These are phyloP conservation scores for Colletotrichum viniferum DNA, from an alignment of 2,329 filamentous ascomycete genomes.

Conservation along the genomic window DNA sequence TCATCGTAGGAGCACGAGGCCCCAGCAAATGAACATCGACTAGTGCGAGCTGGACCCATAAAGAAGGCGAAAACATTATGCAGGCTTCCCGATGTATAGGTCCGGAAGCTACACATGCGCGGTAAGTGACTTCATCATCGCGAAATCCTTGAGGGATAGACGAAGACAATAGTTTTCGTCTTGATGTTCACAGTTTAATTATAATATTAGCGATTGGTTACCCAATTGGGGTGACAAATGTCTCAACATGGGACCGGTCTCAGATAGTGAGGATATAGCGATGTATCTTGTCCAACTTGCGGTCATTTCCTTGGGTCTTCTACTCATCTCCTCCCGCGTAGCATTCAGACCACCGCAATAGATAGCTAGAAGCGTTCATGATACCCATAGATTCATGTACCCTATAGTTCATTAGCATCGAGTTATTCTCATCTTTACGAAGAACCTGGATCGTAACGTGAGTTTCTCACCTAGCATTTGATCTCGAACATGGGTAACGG, in stretches of 20 bases:
- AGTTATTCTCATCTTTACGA: neutral
- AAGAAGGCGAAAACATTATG: accelerated
- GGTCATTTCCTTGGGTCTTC: neutral
- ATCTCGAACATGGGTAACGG: neutral
- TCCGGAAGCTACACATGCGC: neutral
- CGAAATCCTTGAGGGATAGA: accelerated
- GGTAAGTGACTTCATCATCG: neutral
- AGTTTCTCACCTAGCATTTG: neutral
- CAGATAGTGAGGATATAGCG: too few relatives aligned
- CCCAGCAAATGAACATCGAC: too few relatives aligned
- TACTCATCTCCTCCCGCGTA: neutral
- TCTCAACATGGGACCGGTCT: too few relatives aligned
- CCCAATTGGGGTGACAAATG: too few relatives aligned
- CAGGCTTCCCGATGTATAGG: neutral
- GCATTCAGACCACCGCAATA: neutral
- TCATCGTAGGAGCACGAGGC: too few relatives aligned
- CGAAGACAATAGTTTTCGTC: accelerated
- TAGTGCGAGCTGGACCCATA: neutral
- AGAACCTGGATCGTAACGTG: accelerated
- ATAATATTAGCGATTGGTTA: neutral
- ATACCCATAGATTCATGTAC: neutral
- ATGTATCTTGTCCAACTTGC: accelerated
- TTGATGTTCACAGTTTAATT: accelerated
- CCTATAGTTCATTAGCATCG: neutral
- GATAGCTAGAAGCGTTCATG: neutral